Percentiles rank a stretch among this genome's conserved stretches.
These are phyloP conservation scores for Carex pumila DNA, from an alignment of 176 grass and related monocot genomes.

Conservation along the genomic window DNA sequence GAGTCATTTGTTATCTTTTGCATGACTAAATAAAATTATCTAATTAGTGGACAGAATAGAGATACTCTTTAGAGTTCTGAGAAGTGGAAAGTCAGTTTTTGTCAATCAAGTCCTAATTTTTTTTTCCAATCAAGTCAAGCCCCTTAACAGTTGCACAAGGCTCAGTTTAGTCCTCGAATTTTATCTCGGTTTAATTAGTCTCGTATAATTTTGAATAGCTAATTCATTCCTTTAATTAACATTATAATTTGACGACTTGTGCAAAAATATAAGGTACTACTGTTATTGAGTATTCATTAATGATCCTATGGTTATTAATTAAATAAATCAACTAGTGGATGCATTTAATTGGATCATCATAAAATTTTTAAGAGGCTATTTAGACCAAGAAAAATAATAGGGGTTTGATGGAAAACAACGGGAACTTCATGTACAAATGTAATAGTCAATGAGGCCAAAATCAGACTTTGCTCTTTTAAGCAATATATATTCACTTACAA, in stretches of 20 bases:
- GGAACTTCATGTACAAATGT: neutral
- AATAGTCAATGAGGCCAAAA: neutral
- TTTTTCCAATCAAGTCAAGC: neutral
- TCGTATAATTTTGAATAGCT: neutral
- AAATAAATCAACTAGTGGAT: neutral
- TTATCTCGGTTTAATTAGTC: neutral
- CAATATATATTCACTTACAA: neutral
- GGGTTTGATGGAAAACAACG: neutral
- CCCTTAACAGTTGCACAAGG: neutral
- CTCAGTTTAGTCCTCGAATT: neutral
- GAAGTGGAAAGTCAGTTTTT: neutral
- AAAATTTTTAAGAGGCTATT: neutral
- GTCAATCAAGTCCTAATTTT: neutral
- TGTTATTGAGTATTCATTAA: neutral
- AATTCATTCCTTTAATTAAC: neutral
- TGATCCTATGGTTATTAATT: neutral
- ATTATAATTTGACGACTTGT: neutral
- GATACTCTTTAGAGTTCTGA: neutral
- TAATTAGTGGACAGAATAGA: neutral
- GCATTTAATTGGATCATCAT: neutral
- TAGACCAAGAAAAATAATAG: neutral
- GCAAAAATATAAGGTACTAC: neutral
- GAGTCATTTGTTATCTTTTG: neutral
- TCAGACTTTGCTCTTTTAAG: neutral
- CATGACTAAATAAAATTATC: neutral